phyloP scores from a whole-genome alignment of 148 eudicot species.

The Vaccinium macrocarpon region DNA sequence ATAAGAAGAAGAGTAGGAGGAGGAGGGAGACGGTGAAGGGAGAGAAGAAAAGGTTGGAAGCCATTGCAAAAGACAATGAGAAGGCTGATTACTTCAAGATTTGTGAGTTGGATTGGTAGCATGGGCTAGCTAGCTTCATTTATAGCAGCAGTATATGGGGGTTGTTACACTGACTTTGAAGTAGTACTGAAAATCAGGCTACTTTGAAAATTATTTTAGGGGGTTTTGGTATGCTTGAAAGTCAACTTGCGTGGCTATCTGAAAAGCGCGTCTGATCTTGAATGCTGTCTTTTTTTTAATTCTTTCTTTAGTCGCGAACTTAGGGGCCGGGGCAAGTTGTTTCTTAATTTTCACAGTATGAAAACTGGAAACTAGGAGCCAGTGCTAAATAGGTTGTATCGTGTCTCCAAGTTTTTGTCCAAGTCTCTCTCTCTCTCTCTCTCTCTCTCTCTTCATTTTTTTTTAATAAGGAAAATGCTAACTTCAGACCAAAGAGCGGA shows the following conservation, averaged over 20 bases:
- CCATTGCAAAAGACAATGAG: neutral
- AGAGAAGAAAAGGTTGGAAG: conserved; percentile 1
- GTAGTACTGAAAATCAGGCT: neutral
- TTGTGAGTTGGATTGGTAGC: neutral
- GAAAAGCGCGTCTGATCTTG: conserved; percentile 22
- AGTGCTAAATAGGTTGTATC: neutral
- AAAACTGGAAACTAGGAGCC: neutral
- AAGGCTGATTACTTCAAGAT: neutral
- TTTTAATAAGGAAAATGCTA: too few relatives aligned
- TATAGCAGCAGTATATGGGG: too few relatives aligned
- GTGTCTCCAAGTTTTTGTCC: neutral
- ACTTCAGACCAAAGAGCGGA: too few relatives aligned
- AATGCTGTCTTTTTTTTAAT: neutral
- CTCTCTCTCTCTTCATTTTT: too few relatives aligned
- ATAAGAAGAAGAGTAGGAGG: neutral
- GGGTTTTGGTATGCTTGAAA: neutral
- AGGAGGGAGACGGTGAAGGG: conserved; percentile 1
- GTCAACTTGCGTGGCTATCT: conserved; percentile 24
- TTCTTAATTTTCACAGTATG: neutral
- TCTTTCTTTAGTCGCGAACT: neutral
- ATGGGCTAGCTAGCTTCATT: neutral
- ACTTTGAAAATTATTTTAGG: neutral
- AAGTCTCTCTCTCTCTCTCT: too few relatives aligned
- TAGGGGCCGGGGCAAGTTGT: neutral
- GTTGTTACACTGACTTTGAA: too few relatives aligned